Evolutionary conservation across 2,329 filamentous ascomycete genomes (phyloP).

Genomic region (Aspergillus sp.): DNA sequence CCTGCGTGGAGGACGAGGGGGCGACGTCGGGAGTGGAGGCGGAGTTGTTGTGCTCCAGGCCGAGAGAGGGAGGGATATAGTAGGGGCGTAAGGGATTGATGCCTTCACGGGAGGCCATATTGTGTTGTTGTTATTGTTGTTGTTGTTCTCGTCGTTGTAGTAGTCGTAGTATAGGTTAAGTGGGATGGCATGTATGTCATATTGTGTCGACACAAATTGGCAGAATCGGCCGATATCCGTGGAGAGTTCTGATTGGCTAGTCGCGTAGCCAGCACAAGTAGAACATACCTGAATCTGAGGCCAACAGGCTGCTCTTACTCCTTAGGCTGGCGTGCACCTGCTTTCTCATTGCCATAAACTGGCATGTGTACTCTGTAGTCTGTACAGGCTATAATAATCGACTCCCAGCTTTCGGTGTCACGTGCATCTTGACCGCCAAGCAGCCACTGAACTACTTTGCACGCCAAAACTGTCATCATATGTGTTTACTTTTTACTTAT

Average conservation of each 20-base stretch:
- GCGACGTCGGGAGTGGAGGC: conserved; percentile 22
- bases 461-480: background rate
- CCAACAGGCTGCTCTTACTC: no score
- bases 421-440: no score
- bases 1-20: conserved; percentile 40
- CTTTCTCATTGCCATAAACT: no score
- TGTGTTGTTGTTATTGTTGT: background rate
- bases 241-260: no score
- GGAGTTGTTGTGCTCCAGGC: conserved; percentile 45
- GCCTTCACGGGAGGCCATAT: conserved; percentile 38
- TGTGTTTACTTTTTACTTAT: background rate
- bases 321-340: no score
- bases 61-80: conserved; percentile 60
- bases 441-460: background rate
- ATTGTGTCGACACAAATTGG: no score
- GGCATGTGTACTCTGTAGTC: no score
- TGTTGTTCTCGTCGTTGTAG: background rate
- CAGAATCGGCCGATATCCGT: no score
- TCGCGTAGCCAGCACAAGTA: no score
- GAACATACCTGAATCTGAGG: no score
- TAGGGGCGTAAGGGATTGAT: conserved; percentile 56
- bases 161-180: background rate
- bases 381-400: no score
- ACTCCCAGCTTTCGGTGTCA: no score
- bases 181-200: background rate